Base-by-base conservation (phyloP, 2,329 filamentous ascomycete species). In the Talaromyces sp. region DNA sequence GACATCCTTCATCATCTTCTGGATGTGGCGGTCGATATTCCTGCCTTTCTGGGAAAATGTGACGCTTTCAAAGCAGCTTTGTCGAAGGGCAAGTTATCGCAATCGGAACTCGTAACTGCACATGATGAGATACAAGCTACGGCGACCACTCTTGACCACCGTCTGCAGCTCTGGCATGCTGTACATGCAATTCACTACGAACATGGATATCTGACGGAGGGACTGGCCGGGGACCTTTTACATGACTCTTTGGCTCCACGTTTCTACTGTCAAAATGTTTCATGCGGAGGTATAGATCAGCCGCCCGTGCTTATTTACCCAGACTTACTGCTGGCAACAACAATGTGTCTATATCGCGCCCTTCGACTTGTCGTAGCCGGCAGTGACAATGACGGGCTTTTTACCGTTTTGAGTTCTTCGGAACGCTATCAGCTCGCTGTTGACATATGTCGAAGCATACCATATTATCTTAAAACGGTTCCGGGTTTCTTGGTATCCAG, bases 361-460 rank as follows among this genome's bases (percentile, higher is more conserved):
- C 57, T 67, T 25, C 62, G 61, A 5, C 63, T 69, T 5, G 60
- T 69, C 3, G 53, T 69, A 39, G 64, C 65, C 1, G 57, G 62
- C 8, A 56, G 60, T 19, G 53, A 55, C 5, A 64, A 68, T 39
- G 62, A 61, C 15, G 65, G 66, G 0, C 58, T 69, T 7, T 45
- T 61, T 22, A 61, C 58, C 17, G 61, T 67, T 6, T 33, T 69
- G n/a, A 53, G 60, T 6, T 59, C 56, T 15, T 61, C 63, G 8
- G 64, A 68, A 28, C 67, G 66, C 25, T 69, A 69, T 60, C 59
- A 64, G 36, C 63, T 61, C 25, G 67, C 66, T 17, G 69, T 67
- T 60, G 64, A 68, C 41, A 69, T 69, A 53, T 69, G 67, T 40
- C 66, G 67, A 36, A 69, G 66, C 56, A 65, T 68, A 62, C 66